Conservation (phyloP, 371 early-diverging fungal genomes). For the Mucor saturninus region DNA sequence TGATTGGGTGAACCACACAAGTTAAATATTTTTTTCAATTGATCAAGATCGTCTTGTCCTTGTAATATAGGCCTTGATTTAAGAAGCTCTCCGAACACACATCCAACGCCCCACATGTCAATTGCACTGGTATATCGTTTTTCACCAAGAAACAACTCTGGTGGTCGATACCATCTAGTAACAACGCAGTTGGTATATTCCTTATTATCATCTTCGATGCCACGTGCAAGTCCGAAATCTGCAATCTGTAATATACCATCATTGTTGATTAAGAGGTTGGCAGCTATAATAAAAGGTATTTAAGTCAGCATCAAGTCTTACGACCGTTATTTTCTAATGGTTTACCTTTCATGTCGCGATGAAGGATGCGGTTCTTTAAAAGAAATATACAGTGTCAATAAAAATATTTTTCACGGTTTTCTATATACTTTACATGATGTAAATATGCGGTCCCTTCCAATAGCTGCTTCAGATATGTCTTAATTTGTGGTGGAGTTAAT, state of each 20-base stretch:
- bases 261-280: slow-evolving; percentile 86
- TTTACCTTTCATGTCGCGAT: slow-evolving; percentile 92
- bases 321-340: too few relatives aligned
- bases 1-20: slow-evolving; percentile 83
- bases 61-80: slow-evolving; percentile 76
- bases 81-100: slow-evolving; percentile 87
- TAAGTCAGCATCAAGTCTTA: not conserved
- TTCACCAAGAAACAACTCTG: slow-evolving; percentile 93
- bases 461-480: slow-evolving; percentile 81
- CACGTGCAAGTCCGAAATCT: slow-evolving; percentile 97
- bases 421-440: slow-evolving; percentile 61
- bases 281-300: slow-evolving; percentile 51
- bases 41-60: slow-evolving; percentile 82
- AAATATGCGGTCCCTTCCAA: slow-evolving; percentile 86
- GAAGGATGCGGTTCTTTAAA: slow-evolving; percentile 75
- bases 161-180: slow-evolving; percentile 98
- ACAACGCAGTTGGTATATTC: slow-evolving; percentile 93
- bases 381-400: not conserved
- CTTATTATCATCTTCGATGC: slow-evolving; percentile 59
- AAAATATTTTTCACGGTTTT: not conserved
- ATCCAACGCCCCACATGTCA: slow-evolving; percentile 99
- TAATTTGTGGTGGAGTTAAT: slow-evolving; percentile 75
- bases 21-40: slow-evolving; percentile 81
- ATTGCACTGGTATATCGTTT: slow-evolving; percentile 86
- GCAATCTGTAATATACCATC: slow-evolving; percentile 97